phyloP scores from a whole-genome alignment of 495 filamentous ascomycete species.

The Friedmanniomyces endolithicus region DNA sequence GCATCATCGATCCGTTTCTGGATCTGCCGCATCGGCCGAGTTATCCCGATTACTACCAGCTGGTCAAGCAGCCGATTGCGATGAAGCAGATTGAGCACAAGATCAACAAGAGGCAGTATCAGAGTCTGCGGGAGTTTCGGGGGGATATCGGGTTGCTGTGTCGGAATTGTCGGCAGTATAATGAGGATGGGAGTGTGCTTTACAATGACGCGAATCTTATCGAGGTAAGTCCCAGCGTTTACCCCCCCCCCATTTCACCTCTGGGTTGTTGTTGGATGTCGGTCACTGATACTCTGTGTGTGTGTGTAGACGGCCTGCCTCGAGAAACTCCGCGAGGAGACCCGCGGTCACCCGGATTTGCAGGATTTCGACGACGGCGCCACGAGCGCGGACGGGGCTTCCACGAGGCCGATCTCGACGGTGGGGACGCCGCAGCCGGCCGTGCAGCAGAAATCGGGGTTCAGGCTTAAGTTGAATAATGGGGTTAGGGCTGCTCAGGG shows the following conservation, averaged over 20 bases:
- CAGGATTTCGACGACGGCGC: slow-evolving; percentile 60
- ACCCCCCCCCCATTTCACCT: too few species aligned
- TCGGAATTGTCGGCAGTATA: slow-evolving; percentile 84
- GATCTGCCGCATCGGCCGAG: slow-evolving; percentile 75
- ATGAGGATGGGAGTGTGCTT: slow-evolving; percentile 83
- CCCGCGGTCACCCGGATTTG: slow-evolving; percentile 59
- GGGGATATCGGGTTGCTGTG: slow-evolving; percentile 74
- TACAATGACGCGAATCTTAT: slow-evolving; percentile 88
- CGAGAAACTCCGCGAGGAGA: slow-evolving; percentile 53
- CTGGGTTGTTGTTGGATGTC: too few species aligned
- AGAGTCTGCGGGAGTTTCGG: slow-evolving; percentile 62
- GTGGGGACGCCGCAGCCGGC: slow-evolving; percentile 49
- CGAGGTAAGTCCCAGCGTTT: slow-evolving; percentile 65
- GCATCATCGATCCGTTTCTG: slow-evolving; percentile 89
- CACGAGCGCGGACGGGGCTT: slow-evolving; percentile 46
- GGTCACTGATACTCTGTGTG: neutral
- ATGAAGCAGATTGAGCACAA: slow-evolving; percentile 87
- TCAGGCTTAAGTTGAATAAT: slow-evolving; percentile 21
- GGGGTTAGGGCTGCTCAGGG: slow-evolving; percentile 8
- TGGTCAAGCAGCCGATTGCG: slow-evolving; percentile 82
- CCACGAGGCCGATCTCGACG: slow-evolving; percentile 52
- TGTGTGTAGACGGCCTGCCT: slow-evolving; percentile 41
- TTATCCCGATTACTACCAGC: slow-evolving; percentile 86
- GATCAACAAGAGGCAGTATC: slow-evolving; percentile 89
- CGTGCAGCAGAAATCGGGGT: slow-evolving; percentile 18